Evolutionary conservation across 2,329 filamentous ascomycete species (phyloP).

Genomic region (Trichoderma citrinoviride): DNA sequence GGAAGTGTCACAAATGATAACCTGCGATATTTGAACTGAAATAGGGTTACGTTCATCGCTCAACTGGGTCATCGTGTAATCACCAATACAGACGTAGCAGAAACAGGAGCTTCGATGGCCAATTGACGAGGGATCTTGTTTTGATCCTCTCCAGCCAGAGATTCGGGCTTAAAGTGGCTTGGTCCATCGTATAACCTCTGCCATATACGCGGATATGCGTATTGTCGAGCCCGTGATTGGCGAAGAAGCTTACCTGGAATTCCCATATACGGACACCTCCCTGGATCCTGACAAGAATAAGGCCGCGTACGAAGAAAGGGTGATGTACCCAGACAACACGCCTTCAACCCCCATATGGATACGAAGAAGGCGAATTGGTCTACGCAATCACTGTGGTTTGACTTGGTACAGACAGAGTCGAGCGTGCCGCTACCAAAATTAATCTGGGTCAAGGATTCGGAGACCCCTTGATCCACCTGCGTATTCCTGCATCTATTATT

Average conservation of each 20-base stretch:
- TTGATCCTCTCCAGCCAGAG: too few species aligned
- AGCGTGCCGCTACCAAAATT: background rate
- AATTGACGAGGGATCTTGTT: too few species aligned
- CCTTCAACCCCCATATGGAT: background rate
- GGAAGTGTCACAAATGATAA: background rate
- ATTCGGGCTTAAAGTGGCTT: too few species aligned
- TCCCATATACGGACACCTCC: background rate
- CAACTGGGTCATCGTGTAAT: too few species aligned
- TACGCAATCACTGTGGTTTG: background rate
- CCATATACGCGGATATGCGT: background rate
- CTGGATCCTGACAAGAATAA: background rate
- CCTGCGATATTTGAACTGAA: background rate
- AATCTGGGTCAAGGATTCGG: background rate
- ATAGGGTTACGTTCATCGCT: too few species aligned
- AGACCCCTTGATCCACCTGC: background rate
- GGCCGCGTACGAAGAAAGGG: background rate
- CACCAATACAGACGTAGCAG: too few species aligned
- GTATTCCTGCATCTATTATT: constrained; percentile 3
- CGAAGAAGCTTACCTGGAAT: background rate
- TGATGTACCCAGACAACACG: background rate
- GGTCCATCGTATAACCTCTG: too few species aligned
- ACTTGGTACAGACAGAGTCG: background rate
- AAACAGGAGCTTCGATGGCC: too few species aligned
- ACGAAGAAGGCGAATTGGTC: background rate
- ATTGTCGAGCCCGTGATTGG: constrained; percentile 1